Conservation (phyloP, 2,329 filamentous ascomycete species). For the Fusarium guadeloupense region DNA sequence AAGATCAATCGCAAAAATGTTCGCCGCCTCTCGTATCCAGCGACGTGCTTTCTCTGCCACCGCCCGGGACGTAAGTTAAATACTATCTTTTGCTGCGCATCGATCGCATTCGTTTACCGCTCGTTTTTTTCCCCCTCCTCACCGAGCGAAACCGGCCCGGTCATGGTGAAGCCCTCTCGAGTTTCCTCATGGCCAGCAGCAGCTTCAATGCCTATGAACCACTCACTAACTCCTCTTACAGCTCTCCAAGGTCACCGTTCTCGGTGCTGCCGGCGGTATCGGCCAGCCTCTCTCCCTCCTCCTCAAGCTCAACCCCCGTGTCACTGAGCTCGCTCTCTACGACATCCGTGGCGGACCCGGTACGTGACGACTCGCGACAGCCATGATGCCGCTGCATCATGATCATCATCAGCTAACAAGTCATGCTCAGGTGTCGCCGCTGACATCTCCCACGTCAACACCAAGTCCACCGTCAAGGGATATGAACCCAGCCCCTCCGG, state of each 20-base stretch:
- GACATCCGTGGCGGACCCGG: conserved; percentile 95
- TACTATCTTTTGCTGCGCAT: conserved; percentile 17
- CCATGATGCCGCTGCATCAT: conserved; percentile 26
- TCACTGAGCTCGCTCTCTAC: conserved; percentile 94
- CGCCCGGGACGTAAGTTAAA: conserved; percentile 74
- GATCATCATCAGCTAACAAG: conserved; percentile 28
- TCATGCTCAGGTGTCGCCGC: conserved; percentile 83
- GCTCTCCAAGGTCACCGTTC: conserved; percentile 97
- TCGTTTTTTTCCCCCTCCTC: conserved; percentile 24
- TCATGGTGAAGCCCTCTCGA: conserved; percentile 1
- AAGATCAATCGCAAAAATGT: conserved; percentile 65
- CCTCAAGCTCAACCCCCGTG: conserved; percentile 97
- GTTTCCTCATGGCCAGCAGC: background rate
- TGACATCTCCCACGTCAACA: conserved; percentile 99
- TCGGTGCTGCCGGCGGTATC: conserved; percentile 97
- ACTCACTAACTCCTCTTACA: conserved; percentile 52
- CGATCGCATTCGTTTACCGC: conserved; percentile 10
- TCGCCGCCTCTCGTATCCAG: conserved; percentile 75
- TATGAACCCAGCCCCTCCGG: conserved; percentile 81
- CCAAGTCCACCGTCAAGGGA: conserved; percentile 92
- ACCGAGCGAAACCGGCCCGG: conserved; percentile 33
- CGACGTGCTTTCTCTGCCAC: conserved; percentile 84
- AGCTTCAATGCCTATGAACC: background rate
- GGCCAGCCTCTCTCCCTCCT: conserved; percentile 97
- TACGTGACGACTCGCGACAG: conserved; percentile 57